These are phyloP conservation scores for Trichosanthes truncata DNA, from an alignment of 306 rosid species.

Conservation along the genomic window DNA sequence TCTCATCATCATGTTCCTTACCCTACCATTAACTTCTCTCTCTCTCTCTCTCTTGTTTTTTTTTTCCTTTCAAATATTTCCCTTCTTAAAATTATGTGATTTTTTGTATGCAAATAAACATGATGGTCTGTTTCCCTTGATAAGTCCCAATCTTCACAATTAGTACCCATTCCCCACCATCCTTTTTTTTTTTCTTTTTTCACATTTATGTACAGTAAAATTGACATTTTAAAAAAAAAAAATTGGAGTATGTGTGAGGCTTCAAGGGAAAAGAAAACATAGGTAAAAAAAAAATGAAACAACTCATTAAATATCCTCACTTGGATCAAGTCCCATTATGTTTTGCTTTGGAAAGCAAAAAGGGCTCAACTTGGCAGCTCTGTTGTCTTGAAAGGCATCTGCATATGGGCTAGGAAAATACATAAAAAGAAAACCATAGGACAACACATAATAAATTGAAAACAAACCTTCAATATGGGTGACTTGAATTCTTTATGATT, in stretches of 20 bases:
- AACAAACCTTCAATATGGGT: background rate
- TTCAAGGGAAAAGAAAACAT: background rate
- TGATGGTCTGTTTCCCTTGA: conserved; percentile 1
- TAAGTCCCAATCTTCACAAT: conserved; percentile 4
- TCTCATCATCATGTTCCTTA: background rate
- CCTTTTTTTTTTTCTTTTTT: background rate
- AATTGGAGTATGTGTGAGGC: background rate
- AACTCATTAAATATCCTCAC: background rate
- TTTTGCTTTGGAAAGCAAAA: background rate
- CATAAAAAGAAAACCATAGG: background rate
- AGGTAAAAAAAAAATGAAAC: background rate
- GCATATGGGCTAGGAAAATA: background rate
- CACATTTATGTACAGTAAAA: background rate
- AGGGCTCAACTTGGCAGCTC: background rate
- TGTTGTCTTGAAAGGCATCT: background rate
- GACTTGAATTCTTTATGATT: background rate
- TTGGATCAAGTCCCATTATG: background rate
- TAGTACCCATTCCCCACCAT: conserved; percentile 6
- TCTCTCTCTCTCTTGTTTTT: background rate
- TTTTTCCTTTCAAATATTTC: background rate
- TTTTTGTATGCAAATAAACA: background rate
- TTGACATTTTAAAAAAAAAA: background rate
- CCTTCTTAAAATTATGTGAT: background rate
- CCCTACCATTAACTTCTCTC: conserved; percentile 1
- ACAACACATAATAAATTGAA: background rate